Percentiles rank a stretch among this genome's conserved stretches.
Conservation (phyloP, 352 stramenopile species). For the Globisporangium emineosum region DNA sequence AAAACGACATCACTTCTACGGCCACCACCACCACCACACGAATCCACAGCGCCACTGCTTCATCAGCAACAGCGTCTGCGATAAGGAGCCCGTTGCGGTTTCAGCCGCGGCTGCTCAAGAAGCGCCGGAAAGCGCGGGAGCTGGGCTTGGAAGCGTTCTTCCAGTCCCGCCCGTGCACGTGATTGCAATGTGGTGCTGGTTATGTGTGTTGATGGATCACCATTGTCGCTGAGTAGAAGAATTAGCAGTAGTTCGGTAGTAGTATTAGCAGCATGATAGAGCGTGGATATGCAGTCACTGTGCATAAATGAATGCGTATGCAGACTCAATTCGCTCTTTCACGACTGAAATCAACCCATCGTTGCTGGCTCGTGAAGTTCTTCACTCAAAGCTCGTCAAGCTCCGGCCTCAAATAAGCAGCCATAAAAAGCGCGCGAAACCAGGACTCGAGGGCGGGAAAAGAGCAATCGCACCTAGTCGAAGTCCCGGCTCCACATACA, state of each 20-base stretch:
- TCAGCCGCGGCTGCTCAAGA: constrained; percentile 17
- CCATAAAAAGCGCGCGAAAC: constrained; percentile 12
- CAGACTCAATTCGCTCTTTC: neutral
- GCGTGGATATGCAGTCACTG: neutral
- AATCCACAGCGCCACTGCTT: neutral
- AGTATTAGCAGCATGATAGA: neutral
- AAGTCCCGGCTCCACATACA: neutral
- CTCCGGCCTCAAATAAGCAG: neutral
- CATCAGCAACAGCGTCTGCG: neutral
- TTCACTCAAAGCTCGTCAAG: neutral
- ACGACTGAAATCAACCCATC: neutral
- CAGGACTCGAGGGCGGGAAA: constrained; percentile 4
- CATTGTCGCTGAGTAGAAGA: neutral
- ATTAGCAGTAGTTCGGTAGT: neutral
- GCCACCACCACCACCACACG: neutral
- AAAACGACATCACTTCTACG: neutral
- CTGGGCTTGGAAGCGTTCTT: constrained; percentile 17
- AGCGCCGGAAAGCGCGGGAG: constrained; percentile 16
- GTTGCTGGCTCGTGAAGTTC: neutral
- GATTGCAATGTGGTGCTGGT: neutral
- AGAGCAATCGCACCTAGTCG: constrained; percentile 6
- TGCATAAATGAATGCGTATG: neutral
- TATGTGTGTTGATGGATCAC: neutral
- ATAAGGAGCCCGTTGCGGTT: constrained; percentile 7
- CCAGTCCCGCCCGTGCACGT: constrained; percentile 13